Conservation (phyloP, 2,329 filamentous ascomycete genomes). For the Talaromyces marneffei region DNA sequence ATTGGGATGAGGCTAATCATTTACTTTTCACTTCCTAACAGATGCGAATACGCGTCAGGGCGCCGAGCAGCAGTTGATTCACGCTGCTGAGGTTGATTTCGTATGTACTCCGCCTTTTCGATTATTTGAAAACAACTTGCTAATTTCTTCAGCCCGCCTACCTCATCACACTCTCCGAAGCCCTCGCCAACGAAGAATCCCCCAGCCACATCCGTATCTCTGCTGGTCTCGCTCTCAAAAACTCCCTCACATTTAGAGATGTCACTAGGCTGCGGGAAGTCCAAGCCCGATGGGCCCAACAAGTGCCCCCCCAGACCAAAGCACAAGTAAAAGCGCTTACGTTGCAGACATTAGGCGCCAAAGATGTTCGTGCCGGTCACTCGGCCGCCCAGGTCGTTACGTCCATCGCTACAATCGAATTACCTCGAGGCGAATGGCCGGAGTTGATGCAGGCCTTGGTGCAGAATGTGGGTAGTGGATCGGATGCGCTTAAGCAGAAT, state of each 20-base stretch:
- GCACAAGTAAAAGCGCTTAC: conserved; percentile 80
- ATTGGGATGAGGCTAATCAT: conserved; percentile 1
- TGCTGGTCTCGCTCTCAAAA: conserved; percentile 94
- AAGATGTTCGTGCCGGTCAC: conserved; percentile 74
- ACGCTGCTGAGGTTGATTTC: conserved; percentile 92
- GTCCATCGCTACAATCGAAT: conserved; percentile 88
- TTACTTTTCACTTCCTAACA: conserved; percentile 38
- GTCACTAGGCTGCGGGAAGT: conserved; percentile 79
- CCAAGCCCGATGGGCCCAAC: conserved; percentile 86
- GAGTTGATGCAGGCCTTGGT: conserved; percentile 86
- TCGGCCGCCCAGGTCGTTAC: conserved; percentile 93
- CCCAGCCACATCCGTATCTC: conserved; percentile 82
- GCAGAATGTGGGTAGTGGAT: conserved; percentile 83
- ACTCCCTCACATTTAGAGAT: conserved; percentile 94
- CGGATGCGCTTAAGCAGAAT: conserved; percentile 84
- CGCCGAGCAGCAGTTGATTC: conserved; percentile 88
- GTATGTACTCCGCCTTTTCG: conserved; percentile 50
- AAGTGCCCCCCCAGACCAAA: conserved; percentile 77
- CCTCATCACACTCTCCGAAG: conserved; percentile 83
- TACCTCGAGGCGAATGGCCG: conserved; percentile 87
- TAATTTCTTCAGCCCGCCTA: conserved; percentile 68
- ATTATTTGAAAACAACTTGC: conserved; percentile 5
- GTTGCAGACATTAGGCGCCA: conserved; percentile 77
- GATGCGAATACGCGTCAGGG: conserved; percentile 84
- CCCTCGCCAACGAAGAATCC: conserved; percentile 85